These are phyloP conservation scores for Mortierella sp. DNA, from an alignment of 371 early-diverging fungal species.

Conservation along the genomic window DNA sequence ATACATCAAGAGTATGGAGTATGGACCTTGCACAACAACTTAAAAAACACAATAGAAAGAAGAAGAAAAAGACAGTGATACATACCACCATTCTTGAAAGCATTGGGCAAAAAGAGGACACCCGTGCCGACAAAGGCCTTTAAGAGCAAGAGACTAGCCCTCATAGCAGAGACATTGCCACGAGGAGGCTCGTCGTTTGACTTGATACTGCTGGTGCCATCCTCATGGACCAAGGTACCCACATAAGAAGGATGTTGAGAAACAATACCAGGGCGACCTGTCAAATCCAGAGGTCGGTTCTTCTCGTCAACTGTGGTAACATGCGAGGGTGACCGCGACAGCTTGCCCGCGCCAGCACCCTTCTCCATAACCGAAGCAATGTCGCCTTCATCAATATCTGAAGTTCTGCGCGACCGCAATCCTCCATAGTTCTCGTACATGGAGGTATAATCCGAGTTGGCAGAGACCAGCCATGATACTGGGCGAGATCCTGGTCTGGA, in stretches of 20 bases:
- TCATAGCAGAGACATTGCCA: conserved; percentile 73
- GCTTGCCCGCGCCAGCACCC: not conserved
- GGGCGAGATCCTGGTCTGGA: conserved; percentile 33
- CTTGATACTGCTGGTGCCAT: conserved; percentile 55
- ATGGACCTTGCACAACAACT: not conserved
- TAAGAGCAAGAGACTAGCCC: conserved; percentile 80
- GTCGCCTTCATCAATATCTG: conserved; percentile 15
- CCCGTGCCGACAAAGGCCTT: conserved; percentile 89
- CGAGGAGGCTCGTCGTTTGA: conserved; percentile 25
- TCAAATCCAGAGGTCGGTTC: not conserved
- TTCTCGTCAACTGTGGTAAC: conserved; percentile 7
- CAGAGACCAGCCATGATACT: conserved; percentile 44
- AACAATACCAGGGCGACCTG: not conserved
- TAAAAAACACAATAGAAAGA: not conserved
- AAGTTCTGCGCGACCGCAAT: conserved; percentile 13
- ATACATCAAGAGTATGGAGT: not conserved
- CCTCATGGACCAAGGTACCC: conserved; percentile 15
- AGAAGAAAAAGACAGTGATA: not conserved
- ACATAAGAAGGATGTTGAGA: not conserved
- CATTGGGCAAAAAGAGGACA: conserved; percentile 67
- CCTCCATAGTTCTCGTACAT: conserved; percentile 50
- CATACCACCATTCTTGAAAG: conserved; percentile 70
- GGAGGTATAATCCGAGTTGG: conserved; percentile 38
- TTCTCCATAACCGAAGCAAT: conserved; percentile 28
- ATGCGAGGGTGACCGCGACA: conserved; percentile 15